Evolutionary conservation across 208 protist genomes (phyloP).

Genomic region (Acanthamoeba lenticulata): DNA sequence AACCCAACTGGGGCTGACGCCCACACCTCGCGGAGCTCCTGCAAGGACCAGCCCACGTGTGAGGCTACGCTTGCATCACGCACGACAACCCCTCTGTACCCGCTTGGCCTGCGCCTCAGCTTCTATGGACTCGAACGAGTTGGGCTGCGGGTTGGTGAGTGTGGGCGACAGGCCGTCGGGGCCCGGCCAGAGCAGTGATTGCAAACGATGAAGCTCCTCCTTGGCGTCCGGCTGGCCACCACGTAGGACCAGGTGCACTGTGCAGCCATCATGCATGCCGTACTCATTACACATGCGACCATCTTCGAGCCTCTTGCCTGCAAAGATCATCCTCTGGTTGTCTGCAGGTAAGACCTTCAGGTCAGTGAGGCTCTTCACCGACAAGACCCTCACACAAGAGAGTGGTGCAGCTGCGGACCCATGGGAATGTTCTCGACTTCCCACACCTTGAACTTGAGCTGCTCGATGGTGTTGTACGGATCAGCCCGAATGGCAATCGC

Average conservation of each 20-base stretch:
- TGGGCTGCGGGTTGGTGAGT: background rate
- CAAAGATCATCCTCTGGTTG: background rate
- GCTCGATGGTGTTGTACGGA: background rate
- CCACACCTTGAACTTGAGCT: slow-evolving; percentile 13
- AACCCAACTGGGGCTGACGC: background rate
- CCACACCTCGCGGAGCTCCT: background rate
- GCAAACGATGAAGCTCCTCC: background rate
- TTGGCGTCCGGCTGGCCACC: background rate
- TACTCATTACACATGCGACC: background rate
- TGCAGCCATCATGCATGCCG: background rate
- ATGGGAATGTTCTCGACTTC: background rate
- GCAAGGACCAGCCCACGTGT: background rate
- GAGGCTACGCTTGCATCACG: background rate
- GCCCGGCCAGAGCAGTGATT: background rate
- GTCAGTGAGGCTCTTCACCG: background rate
- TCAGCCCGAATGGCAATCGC: background rate
- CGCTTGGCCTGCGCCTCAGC: background rate
- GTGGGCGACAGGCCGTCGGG: background rate
- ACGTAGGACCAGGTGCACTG: background rate
- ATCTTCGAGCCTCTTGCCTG: background rate
- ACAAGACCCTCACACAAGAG: background rate
- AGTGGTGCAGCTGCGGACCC: background rate
- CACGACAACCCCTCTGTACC: background rate
- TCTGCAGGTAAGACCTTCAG: background rate
- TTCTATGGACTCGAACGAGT: background rate